Evolutionary conservation across 495 filamentous ascomycete genomes (phyloP), one percentile per base, ranked within the genome.

Genomic region (Mycothermus thermophilus): DNA sequence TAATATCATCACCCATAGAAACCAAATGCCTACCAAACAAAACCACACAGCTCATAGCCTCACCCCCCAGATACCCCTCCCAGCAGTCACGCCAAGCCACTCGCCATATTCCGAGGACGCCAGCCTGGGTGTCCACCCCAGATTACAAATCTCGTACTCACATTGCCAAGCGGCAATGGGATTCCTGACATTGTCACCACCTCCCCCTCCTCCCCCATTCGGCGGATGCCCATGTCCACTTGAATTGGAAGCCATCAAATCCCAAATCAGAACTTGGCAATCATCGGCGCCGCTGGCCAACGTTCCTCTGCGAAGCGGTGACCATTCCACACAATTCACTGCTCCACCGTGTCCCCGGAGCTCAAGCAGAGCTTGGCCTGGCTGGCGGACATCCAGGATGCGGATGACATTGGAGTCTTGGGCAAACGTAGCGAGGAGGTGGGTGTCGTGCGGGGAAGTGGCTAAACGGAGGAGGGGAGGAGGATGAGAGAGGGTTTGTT

Each of bases 241-340:
- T 21, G 70, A 62, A 6, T 35, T 54, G 35, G 77, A 65, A 52
- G 80, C 87, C 25, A 93, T 64, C 2, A 97, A 64, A 52, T 99
- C 92, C 90, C 90, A 99, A 15, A 95, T 66, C 10, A 95, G 67
- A 2, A 96, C 90, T 29, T 84, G 68, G 35, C 73, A 82, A 54
- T 99, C 90, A 42, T 99, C 90, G 11, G 73, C 92, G 32, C 90
- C 90, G 1, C 85, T 93, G 4, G 88, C 92, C 7, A 99, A 71
- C 27, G 83, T 76, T 9, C 92, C 90, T 43, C 90, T 69, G 29
- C 85, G 73, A 32, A 73, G 74, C 0, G 87, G 90, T 2, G 83
- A 87, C 90, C 90, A 97, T 61, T 97, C 90, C 38, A 95, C 79
- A 47, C 80, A 87, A 54, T 87, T 96, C 26, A 99, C 66, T 11